These are phyloP conservation scores for Torulaspora gathmanii DNA, from an alignment of 805 yeast genomes.

Conservation along the genomic window DNA sequence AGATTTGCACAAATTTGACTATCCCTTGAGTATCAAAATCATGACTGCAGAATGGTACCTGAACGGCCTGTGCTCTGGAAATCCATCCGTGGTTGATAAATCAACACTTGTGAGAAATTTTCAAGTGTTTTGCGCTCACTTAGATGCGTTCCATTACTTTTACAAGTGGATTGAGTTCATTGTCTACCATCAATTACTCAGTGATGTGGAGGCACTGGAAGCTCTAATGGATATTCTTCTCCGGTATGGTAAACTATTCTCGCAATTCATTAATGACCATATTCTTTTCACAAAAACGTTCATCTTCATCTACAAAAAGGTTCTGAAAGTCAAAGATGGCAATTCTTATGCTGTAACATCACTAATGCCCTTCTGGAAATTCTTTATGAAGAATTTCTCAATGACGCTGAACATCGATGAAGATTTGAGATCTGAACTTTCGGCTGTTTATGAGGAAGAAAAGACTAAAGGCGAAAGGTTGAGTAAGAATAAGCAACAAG, in stretches of 20 bases:
- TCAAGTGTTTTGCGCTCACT: constrained; percentile 23
- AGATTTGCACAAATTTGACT: constrained; percentile 17
- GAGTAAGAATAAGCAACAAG: constrained; percentile 18
- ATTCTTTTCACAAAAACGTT: constrained; percentile 34
- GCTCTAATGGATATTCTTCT: constrained; percentile 30
- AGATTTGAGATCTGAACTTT: constrained; percentile 26
- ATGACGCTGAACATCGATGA: constrained; percentile 29
- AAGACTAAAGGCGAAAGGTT: constrained; percentile 23
- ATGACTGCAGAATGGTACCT: constrained; percentile 48
- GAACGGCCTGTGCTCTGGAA: constrained; percentile 38
- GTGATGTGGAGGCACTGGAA: constrained; percentile 30
- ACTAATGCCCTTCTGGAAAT: constrained; percentile 35
- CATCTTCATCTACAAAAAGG: constrained; percentile 26
- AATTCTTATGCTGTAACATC: constrained; percentile 23
- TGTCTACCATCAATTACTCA: constrained; percentile 31
- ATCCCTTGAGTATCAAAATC: constrained; percentile 43
- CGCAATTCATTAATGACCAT: constrained; percentile 38
- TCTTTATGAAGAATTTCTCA: constrained; percentile 31
- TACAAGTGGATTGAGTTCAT: constrained; percentile 36
- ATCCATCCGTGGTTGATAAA: constrained; percentile 21
- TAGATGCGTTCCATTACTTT: constrained; percentile 32
- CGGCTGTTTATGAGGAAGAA: constrained; percentile 31
- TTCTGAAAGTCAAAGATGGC: constrained; percentile 23
- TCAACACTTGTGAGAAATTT: constrained; percentile 20
- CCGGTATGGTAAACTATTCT: constrained; percentile 32